phyloP scores from a whole-genome alignment of 2,329 filamentous ascomycete genomes.

The Cladosporium sp. region DNA sequence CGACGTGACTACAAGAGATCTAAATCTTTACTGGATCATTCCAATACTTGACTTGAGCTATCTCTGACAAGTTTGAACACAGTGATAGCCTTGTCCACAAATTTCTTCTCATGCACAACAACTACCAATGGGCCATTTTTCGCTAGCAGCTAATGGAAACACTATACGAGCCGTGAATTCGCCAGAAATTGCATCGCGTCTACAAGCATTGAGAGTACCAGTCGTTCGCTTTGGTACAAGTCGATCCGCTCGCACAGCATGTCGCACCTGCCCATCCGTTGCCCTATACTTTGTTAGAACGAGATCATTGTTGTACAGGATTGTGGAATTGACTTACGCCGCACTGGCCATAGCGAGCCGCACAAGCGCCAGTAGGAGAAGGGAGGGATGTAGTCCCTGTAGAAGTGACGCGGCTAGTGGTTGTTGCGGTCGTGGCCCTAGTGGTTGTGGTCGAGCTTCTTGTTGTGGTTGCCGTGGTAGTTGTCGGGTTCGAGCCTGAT shows the following conservation, averaged over 20 bases:
- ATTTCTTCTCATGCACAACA: neutral
- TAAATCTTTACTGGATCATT: neutral
- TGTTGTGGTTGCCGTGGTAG: neutral
- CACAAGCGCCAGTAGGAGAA: slow-evolving; percentile 6
- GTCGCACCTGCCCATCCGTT: slow-evolving; percentile 33
- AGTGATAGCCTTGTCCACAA: neutral
- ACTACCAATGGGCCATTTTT: neutral
- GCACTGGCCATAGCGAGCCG: slow-evolving; percentile 12
- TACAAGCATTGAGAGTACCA: slow-evolving; percentile 38
- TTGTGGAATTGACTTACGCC: slow-evolving; percentile 3
- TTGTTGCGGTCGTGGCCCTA: neutral
- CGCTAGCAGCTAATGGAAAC: neutral
- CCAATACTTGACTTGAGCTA: neutral
- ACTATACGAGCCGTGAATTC: neutral
- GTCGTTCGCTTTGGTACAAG: slow-evolving; percentile 29
- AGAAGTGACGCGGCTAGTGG: neutral
- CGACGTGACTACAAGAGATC: neutral
- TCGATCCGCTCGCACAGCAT: slow-evolving; percentile 34
- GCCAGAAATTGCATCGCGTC: neutral
- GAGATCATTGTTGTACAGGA: neutral
- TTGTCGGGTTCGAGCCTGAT: slow-evolving; percentile 23
- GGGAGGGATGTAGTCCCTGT: slow-evolving; percentile 5
- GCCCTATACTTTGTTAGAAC: slow-evolving; percentile 22
- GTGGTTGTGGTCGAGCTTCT: slow-evolving; percentile 10
- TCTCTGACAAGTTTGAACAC: neutral